Percentiles rank a stretch among this genome's conserved stretches.
Evolutionary conservation across 305 asterid genomes (phyloP).

Genomic region (Solanum aculeatissimum): DNA sequence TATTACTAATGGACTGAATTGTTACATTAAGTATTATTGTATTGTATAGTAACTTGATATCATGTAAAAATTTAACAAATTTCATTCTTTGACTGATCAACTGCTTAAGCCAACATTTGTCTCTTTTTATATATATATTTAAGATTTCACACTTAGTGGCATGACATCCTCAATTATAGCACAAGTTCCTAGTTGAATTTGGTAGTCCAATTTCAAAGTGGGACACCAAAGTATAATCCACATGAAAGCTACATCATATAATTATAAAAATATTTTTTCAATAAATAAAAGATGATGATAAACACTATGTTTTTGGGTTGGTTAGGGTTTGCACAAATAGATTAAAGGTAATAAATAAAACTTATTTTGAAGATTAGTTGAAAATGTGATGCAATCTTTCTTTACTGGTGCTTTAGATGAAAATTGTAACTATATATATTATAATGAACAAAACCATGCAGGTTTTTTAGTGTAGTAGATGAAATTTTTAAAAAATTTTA

Average conservation of each 20-base stretch:
- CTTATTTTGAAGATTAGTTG: background rate
- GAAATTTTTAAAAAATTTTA: background rate
- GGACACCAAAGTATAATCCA: conserved; percentile 30
- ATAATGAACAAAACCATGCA: background rate
- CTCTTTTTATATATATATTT: background rate
- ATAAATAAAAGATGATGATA: background rate
- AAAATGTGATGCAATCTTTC: background rate
- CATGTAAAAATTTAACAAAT: background rate
- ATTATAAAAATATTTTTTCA: background rate
- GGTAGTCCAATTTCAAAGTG: conserved; percentile 42
- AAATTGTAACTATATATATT: background rate
- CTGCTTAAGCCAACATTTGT: conserved; percentile 4
- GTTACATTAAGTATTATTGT: no score
- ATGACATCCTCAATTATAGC: background rate
- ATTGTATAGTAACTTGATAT: background rate
- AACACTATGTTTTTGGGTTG: conserved; percentile 13
- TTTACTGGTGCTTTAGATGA: background rate
- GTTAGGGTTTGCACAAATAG: conserved; percentile 23
- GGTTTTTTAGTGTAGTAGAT: background rate
- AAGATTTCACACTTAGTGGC: background rate
- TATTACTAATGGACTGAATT: no score
- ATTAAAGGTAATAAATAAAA: background rate
- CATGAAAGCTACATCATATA: background rate
- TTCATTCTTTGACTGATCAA: conserved; percentile 2
- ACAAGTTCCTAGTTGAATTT: conserved; percentile 25